A percentile compares a stretch with the other conserved stretches of the same genome.
These are phyloP conservation scores for Lotmaria passim DNA, from an alignment of 208 protist genomes.

Conservation along the genomic window DNA sequence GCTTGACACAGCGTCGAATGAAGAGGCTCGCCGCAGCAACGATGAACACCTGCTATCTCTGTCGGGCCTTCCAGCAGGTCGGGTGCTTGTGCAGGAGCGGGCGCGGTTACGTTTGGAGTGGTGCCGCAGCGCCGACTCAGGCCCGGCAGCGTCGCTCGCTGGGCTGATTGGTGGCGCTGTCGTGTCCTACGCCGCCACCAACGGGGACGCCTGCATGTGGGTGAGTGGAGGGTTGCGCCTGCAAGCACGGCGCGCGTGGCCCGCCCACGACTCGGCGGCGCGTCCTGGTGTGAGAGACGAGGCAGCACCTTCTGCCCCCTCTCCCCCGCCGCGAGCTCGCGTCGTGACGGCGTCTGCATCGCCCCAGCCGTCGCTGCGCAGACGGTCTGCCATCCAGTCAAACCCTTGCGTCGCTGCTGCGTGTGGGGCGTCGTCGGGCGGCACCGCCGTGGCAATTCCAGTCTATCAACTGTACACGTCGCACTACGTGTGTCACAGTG, in stretches of 20 bases:
- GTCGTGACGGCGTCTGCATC: background rate
- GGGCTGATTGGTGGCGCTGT: slow-evolving; percentile 25
- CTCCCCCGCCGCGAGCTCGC: background rate
- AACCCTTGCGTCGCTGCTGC: background rate
- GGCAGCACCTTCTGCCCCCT: background rate
- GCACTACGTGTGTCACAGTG: slow-evolving; percentile 9
- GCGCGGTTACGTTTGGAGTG: slow-evolving; percentile 26
- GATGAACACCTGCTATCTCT: background rate
- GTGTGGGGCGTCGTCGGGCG: background rate
- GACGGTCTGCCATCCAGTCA: background rate
- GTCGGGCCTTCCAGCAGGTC: background rate
- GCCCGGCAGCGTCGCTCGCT: slow-evolving; percentile 5
- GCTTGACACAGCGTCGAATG: background rate
- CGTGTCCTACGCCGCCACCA: slow-evolving; percentile 11
- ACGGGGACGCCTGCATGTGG: slow-evolving; percentile 21
- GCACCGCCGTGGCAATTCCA: background rate
- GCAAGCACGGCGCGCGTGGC: too few species aligned
- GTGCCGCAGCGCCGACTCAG: slow-evolving; percentile 3
- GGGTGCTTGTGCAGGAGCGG: slow-evolving; percentile 11
- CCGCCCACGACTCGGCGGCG: too few species aligned
- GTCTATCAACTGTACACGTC: slow-evolving; percentile 20
- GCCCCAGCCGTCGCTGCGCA: background rate
- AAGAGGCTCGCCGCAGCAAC: background rate
- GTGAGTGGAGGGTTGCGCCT: slow-evolving; percentile 34
- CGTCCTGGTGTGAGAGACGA: too few species aligned